Percentiles rank a stretch among this genome's conserved stretches.
phyloP scores from a whole-genome alignment of 805 yeast species.

The Kurtzmaniella fragi region DNA sequence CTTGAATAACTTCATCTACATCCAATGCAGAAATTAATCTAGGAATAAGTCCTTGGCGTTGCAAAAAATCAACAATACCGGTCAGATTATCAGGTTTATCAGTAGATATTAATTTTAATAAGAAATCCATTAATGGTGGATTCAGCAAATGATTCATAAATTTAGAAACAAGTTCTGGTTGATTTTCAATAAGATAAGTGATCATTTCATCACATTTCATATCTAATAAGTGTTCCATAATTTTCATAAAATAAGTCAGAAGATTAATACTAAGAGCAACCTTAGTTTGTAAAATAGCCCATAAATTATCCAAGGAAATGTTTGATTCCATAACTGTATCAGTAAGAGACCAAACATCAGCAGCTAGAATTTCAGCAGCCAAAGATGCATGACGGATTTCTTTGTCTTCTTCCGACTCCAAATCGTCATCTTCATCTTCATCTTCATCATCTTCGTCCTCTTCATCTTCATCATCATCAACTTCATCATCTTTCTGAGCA shows the following conservation, averaged over 20 bases:
- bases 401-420: slow-evolving; percentile 27
- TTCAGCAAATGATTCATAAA: slow-evolving; percentile 40
- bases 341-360: slow-evolving; percentile 91
- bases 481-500: slow-evolving; percentile 1
- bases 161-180: slow-evolving; percentile 34
- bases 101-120: slow-evolving; percentile 38
- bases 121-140: slow-evolving; percentile 44
- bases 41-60: slow-evolving; percentile 32
- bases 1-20: slow-evolving; percentile 9
- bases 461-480: slow-evolving; percentile 7
- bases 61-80: slow-evolving; percentile 42
- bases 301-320: slow-evolving; percentile 59
- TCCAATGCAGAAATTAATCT: slow-evolving; percentile 32
- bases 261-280: slow-evolving; percentile 67
- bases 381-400: slow-evolving; percentile 33
- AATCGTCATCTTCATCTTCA: slow-evolving; percentile 23
- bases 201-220: slow-evolving; percentile 47
- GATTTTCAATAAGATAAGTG: slow-evolving; percentile 38
- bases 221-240: slow-evolving; percentile 61
- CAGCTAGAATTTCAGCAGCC: slow-evolving; percentile 84
- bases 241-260: slow-evolving; percentile 87
- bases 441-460: slow-evolving; percentile 24
- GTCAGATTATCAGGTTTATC: slow-evolving; percentile 45
- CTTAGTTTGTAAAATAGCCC: slow-evolving; percentile 72
- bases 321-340: slow-evolving; percentile 81